Percentiles rank a stretch among this genome's conserved stretches.
phyloP scores from a whole-genome alignment of 257 asterid genomes.

The Phtheirospermum japonicum region DNA sequence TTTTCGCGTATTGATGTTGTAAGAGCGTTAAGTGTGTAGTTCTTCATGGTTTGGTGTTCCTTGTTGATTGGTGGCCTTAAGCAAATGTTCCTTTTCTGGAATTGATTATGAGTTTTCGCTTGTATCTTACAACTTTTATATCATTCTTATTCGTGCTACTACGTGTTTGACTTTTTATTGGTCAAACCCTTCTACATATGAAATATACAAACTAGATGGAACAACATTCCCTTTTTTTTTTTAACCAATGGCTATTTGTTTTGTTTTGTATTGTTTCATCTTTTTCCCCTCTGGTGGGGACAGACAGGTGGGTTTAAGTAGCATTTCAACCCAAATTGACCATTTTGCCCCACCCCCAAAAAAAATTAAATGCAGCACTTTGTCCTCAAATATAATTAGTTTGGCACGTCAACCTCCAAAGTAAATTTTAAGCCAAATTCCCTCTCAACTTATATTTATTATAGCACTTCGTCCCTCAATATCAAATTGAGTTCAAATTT shows the following conservation, averaged over 20 bases:
- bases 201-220: not conserved
- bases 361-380: not conserved
- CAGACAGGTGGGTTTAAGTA: no score
- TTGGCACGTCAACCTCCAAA: not conserved
- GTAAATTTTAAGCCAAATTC: not conserved
- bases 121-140: not conserved
- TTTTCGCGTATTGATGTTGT: not conserved
- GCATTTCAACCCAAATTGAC: not conserved
- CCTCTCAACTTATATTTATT: not conserved
- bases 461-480: not conserved
- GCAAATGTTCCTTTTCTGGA: slow-evolving; percentile 19
- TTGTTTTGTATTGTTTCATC: not conserved
- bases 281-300: no score
- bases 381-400: not conserved
- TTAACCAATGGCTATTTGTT: not conserved
- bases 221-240: not conserved
- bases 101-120: slow-evolving; percentile 10
- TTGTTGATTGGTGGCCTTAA: slow-evolving; percentile 13
- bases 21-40: not conserved
- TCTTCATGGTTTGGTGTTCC: slow-evolving; percentile 4
- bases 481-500: not conserved
- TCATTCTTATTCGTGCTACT: slow-evolving; percentile 13
- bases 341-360: not conserved
- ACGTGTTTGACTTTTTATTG: slow-evolving; percentile 2
- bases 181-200: not conserved